Percentiles rank a stretch among this genome's conserved stretches.
Conservation (phyloP, 2,329 filamentous ascomycete species). For the Diatrype stigma region DNA sequence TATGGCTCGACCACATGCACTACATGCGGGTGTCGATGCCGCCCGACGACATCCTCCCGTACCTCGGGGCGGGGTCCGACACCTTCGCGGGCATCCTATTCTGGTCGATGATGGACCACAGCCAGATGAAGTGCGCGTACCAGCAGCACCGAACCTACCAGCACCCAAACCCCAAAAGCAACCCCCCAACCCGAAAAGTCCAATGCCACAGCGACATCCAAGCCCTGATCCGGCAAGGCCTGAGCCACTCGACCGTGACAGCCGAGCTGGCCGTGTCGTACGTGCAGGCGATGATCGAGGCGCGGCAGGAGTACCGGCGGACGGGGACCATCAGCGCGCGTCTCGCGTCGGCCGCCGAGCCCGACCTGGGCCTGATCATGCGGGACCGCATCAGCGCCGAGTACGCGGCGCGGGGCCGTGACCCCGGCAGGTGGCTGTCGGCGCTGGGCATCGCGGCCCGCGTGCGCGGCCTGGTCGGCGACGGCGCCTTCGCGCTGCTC, state of each 20-base stretch:
- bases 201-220: conserved; percentile 2
- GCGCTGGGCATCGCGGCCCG: conserved; percentile 7
- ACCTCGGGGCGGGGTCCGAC: conserved; percentile 7
- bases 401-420: conserved; percentile 8
- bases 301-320: conserved; percentile 9
- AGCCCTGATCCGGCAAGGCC: conserved; percentile 1
- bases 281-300: conserved; percentile 12
- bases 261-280: conserved; percentile 4
- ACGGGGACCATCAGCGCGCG: conserved; percentile 8
- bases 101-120: conserved; percentile 2
- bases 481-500: conserved; percentile 3
- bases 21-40: conserved; percentile 12
- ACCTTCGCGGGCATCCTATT: conserved; percentile 12
- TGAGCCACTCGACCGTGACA: conserved; percentile 9
- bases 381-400: conserved; percentile 6
- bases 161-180: background rate
- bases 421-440: conserved; percentile 10
- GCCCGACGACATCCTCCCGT: conserved; percentile 13
- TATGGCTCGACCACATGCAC: conserved; percentile 12
- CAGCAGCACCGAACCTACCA: too few species aligned
- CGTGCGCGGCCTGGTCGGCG: conserved; percentile 3
- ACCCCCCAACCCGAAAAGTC: background rate
- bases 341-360: conserved; percentile 10
- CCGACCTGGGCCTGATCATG: conserved; percentile 5
- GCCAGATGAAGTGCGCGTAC: conserved; percentile 1